Conservation (phyloP, 495 filamentous ascomycete genomes). For the Penicillium turbatum region DNA sequence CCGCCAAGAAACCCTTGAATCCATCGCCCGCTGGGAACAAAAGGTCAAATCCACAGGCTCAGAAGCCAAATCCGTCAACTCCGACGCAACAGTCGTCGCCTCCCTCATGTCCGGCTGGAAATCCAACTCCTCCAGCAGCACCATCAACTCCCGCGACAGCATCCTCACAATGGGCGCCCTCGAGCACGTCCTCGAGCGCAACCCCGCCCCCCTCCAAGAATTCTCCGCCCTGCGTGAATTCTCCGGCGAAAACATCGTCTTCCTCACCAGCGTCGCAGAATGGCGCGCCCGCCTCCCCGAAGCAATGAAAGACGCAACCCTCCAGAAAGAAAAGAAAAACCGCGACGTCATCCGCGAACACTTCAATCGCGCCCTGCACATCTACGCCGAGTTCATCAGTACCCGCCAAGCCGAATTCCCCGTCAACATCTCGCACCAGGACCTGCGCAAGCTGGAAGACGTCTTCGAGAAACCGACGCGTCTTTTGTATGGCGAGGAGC, state of each 20-base stretch:
- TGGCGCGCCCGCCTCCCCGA: conserved; percentile 44
- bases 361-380: conserved; percentile 52
- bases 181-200: conserved; percentile 52
- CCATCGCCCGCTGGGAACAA: conserved; percentile 33
- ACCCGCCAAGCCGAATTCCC: conserved; percentile 55
- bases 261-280: conserved; percentile 53
- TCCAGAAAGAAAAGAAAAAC: conserved; percentile 15
- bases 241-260: conserved; percentile 65
- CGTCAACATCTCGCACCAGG: conserved; percentile 56
- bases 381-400: conserved; percentile 55
- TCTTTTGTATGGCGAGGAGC: conserved; percentile 32
- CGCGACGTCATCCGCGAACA: conserved; percentile 31
- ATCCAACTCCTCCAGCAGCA: conserved; percentile 30
- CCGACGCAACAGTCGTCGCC: conserved; percentile 29
- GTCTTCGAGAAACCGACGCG: conserved; percentile 45
- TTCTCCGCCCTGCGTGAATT: conserved; percentile 62
- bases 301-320: conserved; percentile 15
- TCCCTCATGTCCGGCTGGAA: conserved; percentile 34
- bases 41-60: conserved; percentile 24
- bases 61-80: conserved; percentile 28
- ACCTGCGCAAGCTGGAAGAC: conserved; percentile 42
- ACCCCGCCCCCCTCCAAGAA: conserved; percentile 51
- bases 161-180: conserved; percentile 57
- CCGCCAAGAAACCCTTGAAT: conserved; percentile 34
- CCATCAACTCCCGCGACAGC: conserved; percentile 28